Percentiles rank a stretch among this genome's conserved stretches.
Conservation (phyloP, 768 basidiomycete genomes). For the Suillus plorans region DNA sequence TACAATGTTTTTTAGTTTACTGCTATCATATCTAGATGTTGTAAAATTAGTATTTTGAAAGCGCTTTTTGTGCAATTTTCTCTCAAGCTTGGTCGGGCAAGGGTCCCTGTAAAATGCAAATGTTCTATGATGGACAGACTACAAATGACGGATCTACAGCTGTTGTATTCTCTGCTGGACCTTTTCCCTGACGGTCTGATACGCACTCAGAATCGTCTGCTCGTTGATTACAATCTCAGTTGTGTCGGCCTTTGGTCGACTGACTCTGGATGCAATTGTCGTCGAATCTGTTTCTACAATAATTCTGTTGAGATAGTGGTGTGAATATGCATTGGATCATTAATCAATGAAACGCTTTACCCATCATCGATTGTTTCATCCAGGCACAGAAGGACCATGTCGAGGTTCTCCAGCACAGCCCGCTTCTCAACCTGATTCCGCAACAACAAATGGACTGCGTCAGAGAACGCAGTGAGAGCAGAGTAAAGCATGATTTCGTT, state of each 20-base stretch:
- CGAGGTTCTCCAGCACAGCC: slow-evolving; percentile 90
- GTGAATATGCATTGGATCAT: slow-evolving; percentile 10
- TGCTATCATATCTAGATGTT: neutral
- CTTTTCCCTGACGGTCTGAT: slow-evolving; percentile 85
- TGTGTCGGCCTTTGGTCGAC: slow-evolving; percentile 87
- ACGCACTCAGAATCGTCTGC: slow-evolving; percentile 91
- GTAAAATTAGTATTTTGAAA: neutral
- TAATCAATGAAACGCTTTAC: slow-evolving; percentile 45
- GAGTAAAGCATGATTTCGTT: slow-evolving; percentile 95
- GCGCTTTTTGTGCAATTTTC: neutral
- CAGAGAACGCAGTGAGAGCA: slow-evolving; percentile 81
- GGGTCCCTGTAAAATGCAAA: neutral
- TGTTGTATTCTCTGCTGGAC: slow-evolving; percentile 82
- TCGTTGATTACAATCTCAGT: slow-evolving; percentile 99
- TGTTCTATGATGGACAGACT: slow-evolving; percentile 17
- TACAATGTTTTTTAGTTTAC: neutral
- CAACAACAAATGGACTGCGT: slow-evolving; percentile 82
- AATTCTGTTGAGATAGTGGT: slow-evolving; percentile 51
- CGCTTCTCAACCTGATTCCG: slow-evolving; percentile 95
- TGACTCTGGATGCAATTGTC: slow-evolving; percentile 94
- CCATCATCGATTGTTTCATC: slow-evolving; percentile 99
- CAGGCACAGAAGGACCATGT: slow-evolving; percentile 86
- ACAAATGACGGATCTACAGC: slow-evolving; percentile 40
- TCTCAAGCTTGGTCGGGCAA: neutral
- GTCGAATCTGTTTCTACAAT: slow-evolving; percentile 96